phyloP scores from a whole-genome alignment of 164 flowering plant genomes.

The Saururus chinensis region DNA sequence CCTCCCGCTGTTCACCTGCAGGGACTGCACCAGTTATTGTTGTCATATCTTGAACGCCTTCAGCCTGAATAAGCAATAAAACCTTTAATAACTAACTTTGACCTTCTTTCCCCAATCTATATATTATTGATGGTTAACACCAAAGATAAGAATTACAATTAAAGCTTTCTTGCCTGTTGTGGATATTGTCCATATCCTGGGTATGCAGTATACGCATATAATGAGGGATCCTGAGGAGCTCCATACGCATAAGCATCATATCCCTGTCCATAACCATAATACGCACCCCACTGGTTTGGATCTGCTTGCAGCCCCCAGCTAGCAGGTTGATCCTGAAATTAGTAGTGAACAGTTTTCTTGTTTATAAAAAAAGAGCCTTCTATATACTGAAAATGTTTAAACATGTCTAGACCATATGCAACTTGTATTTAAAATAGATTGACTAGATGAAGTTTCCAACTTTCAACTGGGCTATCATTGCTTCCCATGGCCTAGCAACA shows the following conservation, averaged over 20 bases:
- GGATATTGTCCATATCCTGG: conserved; percentile 77
- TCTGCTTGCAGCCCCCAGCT: conserved; percentile 67
- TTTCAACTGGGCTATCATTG: too few species aligned
- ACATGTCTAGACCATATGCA: background rate
- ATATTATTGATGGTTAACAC: background rate
- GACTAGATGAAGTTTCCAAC: too few species aligned
- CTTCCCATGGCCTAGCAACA: too few species aligned
- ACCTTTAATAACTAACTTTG: too few species aligned
- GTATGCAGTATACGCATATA: conserved; percentile 78
- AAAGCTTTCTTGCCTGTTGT: conserved; percentile 44
- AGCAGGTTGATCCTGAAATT: conserved; percentile 54
- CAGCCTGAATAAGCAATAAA: conserved; percentile 35
- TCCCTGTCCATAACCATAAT: conserved; percentile 94
- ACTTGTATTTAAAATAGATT: too few species aligned
- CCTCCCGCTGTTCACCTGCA: conserved; percentile 55
- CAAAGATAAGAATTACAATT: background rate
- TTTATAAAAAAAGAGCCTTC: background rate
- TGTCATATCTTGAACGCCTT: conserved; percentile 63
- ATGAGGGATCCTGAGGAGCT: conserved; percentile 68
- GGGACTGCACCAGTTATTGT: conserved; percentile 40
- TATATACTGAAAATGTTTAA: too few species aligned
- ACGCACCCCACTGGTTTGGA: conserved; percentile 75
- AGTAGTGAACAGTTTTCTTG: background rate
- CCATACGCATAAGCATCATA: conserved; percentile 91
- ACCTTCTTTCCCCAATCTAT: background rate